phyloP scores from a whole-genome alignment of 2,329 filamentous ascomycete genomes.

The Phaeoacremonium minimum region DNA sequence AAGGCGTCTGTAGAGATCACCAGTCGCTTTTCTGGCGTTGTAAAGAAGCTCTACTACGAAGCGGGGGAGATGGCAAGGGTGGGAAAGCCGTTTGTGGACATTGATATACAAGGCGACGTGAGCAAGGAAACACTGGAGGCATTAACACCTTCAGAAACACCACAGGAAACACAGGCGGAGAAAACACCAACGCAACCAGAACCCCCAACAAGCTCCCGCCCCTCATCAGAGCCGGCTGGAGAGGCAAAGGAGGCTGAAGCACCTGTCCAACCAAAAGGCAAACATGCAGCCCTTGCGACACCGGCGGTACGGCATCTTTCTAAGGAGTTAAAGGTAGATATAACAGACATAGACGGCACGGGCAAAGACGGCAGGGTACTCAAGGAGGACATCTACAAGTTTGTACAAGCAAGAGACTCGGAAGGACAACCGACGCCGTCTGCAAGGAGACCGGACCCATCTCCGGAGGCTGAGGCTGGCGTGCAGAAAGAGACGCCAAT shows the following conservation, averaged over 20 bases:
- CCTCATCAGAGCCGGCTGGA: constrained; percentile 8
- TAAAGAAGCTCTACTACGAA: constrained; percentile 95
- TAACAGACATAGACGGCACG: constrained; percentile 74
- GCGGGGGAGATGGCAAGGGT: constrained; percentile 95
- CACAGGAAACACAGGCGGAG: constrained; percentile 2
- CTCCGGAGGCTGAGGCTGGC: constrained; percentile 27
- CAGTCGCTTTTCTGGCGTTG: constrained; percentile 88
- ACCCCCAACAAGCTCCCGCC: constrained; percentile 13
- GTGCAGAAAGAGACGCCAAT: constrained; percentile 65
- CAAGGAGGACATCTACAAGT: constrained; percentile 85
- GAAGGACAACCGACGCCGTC: constrained; percentile 9
- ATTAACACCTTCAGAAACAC: constrained; percentile 24
- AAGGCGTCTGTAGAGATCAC: constrained; percentile 92
- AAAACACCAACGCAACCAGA: constrained; percentile 12
- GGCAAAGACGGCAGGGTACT: constrained; percentile 87
- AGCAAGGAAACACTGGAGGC: constrained; percentile 54
- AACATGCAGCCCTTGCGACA: constrained; percentile 74
- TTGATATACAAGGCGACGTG: constrained; percentile 80
- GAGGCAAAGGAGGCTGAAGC: constrained; percentile 7
- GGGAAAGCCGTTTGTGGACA: constrained; percentile 90
- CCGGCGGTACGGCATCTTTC: constrained; percentile 87
- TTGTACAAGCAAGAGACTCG: constrained; percentile 51
- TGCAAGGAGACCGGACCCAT: constrained; percentile 7
- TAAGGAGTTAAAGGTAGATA: constrained; percentile 74
- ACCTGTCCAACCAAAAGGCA: constrained; percentile 43